Percentiles rank a stretch among this genome's conserved stretches.
These are phyloP conservation scores for Tuber melanosporum DNA, from an alignment of 495 filamentous ascomycete species.

Conservation along the genomic window DNA sequence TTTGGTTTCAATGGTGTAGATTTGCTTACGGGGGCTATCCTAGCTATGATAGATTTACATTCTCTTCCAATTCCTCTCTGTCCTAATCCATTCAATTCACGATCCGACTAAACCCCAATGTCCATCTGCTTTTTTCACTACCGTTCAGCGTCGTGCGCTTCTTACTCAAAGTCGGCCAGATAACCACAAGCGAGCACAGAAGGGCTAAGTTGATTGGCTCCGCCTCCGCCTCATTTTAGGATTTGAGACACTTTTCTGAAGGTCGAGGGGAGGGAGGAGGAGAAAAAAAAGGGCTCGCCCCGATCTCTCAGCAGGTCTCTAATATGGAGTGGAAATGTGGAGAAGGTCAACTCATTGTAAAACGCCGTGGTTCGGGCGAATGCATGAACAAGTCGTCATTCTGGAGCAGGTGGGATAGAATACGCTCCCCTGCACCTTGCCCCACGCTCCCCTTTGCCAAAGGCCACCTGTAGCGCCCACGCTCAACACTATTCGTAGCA, in stretches of 20 bases:
- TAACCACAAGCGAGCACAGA: neutral
- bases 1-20: neutral
- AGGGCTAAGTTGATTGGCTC: neutral
- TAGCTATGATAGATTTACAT: neutral
- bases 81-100: neutral
- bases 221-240: neutral
- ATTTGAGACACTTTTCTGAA: neutral
- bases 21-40: neutral
- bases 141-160: neutral
- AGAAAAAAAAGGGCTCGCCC: neutral
- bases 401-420: neutral
- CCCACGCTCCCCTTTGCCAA: neutral
- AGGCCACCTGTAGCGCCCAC: neutral
- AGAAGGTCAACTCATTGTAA: neutral
- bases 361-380: neutral
- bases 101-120: neutral
- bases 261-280: neutral
- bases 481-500: neutral
- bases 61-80: neutral
- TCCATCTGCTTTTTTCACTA: neutral
- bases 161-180: neutral
- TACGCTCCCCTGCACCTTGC: neutral
- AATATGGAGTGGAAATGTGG: neutral
- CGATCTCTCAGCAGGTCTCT: neutral
- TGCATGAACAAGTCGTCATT: neutral